phyloP scores from a whole-genome alignment of 164 flowering plant genomes.

The Aristolochia californica region DNA sequence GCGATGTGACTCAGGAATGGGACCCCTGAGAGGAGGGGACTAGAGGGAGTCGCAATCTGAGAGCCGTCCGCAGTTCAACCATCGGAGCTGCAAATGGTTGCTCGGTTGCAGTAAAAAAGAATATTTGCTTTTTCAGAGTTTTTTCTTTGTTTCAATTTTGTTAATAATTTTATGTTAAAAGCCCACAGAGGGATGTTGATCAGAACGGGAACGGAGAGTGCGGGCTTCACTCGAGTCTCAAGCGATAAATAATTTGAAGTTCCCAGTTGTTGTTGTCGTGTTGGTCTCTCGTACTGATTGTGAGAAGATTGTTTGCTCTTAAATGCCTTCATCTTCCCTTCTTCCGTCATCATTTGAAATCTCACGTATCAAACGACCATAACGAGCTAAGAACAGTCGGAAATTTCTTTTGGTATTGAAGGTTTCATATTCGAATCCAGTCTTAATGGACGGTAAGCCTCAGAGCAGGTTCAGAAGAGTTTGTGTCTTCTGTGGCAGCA shows the following conservation, averaged over 20 bases:
- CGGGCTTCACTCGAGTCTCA: not conserved
- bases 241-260: not conserved
- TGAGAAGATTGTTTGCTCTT: too few relatives aligned
- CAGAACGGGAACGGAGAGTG: not conserved
- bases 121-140: not conserved
- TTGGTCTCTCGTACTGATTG: not conserved
- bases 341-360: too few relatives aligned
- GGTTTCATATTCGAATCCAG: not conserved
- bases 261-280: not conserved
- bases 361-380: too few relatives aligned
- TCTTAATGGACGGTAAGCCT: not conserved
- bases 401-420: too few relatives aligned
- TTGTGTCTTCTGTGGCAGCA: conserved; percentile 64
- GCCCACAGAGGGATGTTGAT: conserved; percentile 4
- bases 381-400: too few relatives aligned
- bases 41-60: too few relatives aligned
- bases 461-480: conserved; percentile 4
- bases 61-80: too few relatives aligned
- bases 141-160: not conserved
- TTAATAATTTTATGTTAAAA: not conserved
- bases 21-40: not conserved
- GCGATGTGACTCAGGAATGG: not conserved
- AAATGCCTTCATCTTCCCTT: too few relatives aligned
- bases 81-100: not conserved
- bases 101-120: not conserved